Percentiles rank a stretch among this genome's conserved stretches.
These are phyloP conservation scores for Zygosaccharomyces bisporus DNA, from an alignment of 805 yeast species.

Conservation along the genomic window DNA sequence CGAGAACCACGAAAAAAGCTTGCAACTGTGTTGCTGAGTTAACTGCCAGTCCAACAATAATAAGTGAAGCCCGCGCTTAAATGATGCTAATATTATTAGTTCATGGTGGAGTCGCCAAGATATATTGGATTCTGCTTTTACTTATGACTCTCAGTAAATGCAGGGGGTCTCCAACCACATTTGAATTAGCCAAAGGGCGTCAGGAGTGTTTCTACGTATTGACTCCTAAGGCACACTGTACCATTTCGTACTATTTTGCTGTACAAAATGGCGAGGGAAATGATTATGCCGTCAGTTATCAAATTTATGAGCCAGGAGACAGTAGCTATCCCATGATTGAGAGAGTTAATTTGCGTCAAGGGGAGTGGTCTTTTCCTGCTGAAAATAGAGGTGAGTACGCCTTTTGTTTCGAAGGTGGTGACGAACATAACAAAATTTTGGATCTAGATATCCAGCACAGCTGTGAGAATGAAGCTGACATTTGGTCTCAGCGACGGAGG, in stretches of 20 bases:
- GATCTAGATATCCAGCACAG: slow-evolving; percentile 64
- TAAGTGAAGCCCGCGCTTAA: too few relatives aligned
- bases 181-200: slow-evolving; percentile 24
- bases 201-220: slow-evolving; percentile 30
- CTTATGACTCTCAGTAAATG: slow-evolving; percentile 3
- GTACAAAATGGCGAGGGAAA: slow-evolving; percentile 29
- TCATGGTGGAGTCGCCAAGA: not conserved
- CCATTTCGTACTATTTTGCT: slow-evolving; percentile 36
- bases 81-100: not conserved
- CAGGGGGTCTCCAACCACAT: slow-evolving; percentile 28
- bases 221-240: slow-evolving; percentile 62
- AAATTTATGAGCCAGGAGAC: slow-evolving; percentile 35
- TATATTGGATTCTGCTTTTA: not conserved
- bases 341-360: slow-evolving; percentile 67
- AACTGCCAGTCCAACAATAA: not conserved
- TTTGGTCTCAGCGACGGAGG: slow-evolving; percentile 60
- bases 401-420: slow-evolving; percentile 81
- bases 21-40: not conserved
- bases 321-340: slow-evolving; percentile 40
- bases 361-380: slow-evolving; percentile 71
- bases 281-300: slow-evolving; percentile 25
- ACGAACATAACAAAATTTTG: slow-evolving; percentile 75
- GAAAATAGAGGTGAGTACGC: slow-evolving; percentile 73
- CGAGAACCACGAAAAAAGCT: not conserved
- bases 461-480: slow-evolving; percentile 39